These are phyloP conservation scores for Vicia faba DNA, from an alignment of 306 rosid species.

Conservation along the genomic window DNA sequence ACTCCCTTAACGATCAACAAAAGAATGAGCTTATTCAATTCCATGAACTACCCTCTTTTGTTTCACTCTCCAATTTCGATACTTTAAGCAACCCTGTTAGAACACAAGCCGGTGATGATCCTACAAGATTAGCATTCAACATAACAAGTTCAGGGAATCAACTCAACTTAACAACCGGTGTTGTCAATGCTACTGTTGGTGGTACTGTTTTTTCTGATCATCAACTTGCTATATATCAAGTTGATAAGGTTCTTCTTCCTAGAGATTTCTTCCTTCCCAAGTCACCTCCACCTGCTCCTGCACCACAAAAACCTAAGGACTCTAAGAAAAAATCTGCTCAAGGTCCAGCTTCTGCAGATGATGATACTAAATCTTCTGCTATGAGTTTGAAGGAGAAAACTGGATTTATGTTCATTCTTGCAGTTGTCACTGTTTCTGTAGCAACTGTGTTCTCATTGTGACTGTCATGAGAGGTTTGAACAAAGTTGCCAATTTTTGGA, in stretches of 20 bases:
- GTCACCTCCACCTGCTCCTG: slow-evolving; percentile 56
- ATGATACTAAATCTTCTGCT: slow-evolving; percentile 38
- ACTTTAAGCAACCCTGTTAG: slow-evolving; percentile 69
- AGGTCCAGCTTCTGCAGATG: slow-evolving; percentile 29
- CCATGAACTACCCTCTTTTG: slow-evolving; percentile 54
- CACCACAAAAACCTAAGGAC: slow-evolving; percentile 43
- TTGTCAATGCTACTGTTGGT: slow-evolving; percentile 62
- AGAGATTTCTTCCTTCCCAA: slow-evolving; percentile 56
- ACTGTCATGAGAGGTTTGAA: slow-evolving; percentile 27
- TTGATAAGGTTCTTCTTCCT: slow-evolving; percentile 66
- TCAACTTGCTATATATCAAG: slow-evolving; percentile 69
- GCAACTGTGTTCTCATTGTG: slow-evolving; percentile 31
- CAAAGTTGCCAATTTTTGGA: not conserved
- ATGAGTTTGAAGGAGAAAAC: slow-evolving; percentile 11
- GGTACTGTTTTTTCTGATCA: slow-evolving; percentile 67
- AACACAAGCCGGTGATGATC: slow-evolving; percentile 69
- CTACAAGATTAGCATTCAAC: slow-evolving; percentile 56
- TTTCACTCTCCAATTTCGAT: slow-evolving; percentile 62
- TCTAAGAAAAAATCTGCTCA: slow-evolving; percentile 48
- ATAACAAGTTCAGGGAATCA: slow-evolving; percentile 61
- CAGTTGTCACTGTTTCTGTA: slow-evolving; percentile 1
- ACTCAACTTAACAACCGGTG: slow-evolving; percentile 63
- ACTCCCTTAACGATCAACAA: slow-evolving; percentile 54
- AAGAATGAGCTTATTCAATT: slow-evolving; percentile 67
- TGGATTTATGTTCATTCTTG: slow-evolving; percentile 24